A percentile compares a stretch with the other conserved stretches of the same genome.
phyloP scores from a whole-genome alignment of 208 protist species.

The Trypanosoma vivax region DNA sequence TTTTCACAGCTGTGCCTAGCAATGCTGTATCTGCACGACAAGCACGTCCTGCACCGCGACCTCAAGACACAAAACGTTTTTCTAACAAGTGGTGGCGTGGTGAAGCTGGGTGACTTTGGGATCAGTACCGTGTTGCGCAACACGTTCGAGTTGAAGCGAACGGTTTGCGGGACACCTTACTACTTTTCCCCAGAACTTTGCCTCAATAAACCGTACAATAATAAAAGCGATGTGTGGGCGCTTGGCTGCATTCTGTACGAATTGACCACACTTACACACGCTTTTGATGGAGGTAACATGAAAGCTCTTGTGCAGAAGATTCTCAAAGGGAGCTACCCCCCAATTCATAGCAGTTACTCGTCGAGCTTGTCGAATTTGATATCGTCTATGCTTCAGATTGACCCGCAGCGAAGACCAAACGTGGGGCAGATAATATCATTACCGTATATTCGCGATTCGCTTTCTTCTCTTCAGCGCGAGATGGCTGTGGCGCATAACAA shows the following conservation, averaged over 20 bases:
- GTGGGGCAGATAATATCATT: conserved; percentile 72
- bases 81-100: conserved; percentile 72
- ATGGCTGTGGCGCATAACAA: conserved; percentile 47
- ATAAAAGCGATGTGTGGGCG: conserved; percentile 92
- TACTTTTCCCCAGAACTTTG: conserved; percentile 95
- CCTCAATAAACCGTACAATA: conserved; percentile 92
- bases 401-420: conserved; percentile 71
- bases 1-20: conserved; percentile 83
- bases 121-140: conserved; percentile 89
- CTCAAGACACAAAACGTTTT: conserved; percentile 91
- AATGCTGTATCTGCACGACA: conserved; percentile 79
- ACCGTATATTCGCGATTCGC: conserved; percentile 69
- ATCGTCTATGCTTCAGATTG: conserved; percentile 77
- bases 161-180: conserved; percentile 93
- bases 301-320: conserved; percentile 88
- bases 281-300: conserved; percentile 88
- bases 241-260: conserved; percentile 89
- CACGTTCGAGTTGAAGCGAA: conserved; percentile 86
- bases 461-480: conserved; percentile 51
- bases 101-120: conserved; percentile 90
- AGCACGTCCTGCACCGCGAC: conserved; percentile 84
- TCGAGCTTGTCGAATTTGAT: conserved; percentile 70
- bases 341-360: conserved; percentile 73
- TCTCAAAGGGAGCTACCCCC: conserved; percentile 78
- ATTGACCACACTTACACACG: conserved; percentile 83